Conservation (phyloP, 2,329 filamentous ascomycete species). For the Penicillium sp. region DNA sequence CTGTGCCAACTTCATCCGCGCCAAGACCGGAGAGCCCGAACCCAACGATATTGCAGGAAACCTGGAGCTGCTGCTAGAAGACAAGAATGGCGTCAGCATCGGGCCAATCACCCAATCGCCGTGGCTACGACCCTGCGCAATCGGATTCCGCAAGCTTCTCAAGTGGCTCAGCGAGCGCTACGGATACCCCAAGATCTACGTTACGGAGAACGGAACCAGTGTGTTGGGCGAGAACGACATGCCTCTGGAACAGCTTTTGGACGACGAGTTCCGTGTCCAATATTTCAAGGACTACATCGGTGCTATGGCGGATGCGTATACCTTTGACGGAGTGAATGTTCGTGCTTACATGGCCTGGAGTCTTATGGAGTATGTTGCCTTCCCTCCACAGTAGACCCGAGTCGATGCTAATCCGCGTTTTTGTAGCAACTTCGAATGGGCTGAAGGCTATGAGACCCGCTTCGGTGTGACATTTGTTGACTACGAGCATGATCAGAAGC, state of each 20-base stretch:
- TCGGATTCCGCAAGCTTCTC: conserved; percentile 75
- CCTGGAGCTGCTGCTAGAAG: conserved; percentile 69
- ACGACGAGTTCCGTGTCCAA: conserved; percentile 78
- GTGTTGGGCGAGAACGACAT: conserved; percentile 81
- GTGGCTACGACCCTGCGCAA: conserved; percentile 76
- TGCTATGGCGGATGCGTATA: conserved; percentile 72
- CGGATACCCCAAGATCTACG: conserved; percentile 73
- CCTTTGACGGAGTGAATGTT: conserved; percentile 74
- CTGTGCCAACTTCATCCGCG: conserved; percentile 82
- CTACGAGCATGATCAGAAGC: conserved; percentile 75
- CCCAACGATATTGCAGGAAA: conserved; percentile 73
- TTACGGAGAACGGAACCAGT: conserved; percentile 87
- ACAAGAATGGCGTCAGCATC: conserved; percentile 72
- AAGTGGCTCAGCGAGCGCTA: conserved; percentile 79
- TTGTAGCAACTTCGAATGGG: conserved; percentile 78
- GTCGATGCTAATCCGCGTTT: conserved; percentile 4
- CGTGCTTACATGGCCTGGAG: conserved; percentile 84
- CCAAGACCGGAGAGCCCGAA: conserved; percentile 63
- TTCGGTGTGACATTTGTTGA: conserved; percentile 85
- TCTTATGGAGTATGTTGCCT: conserved; percentile 66
- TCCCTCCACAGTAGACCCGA: background rate
- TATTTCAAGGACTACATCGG: conserved; percentile 78
- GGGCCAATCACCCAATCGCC: conserved; percentile 79
- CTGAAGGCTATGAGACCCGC: conserved; percentile 84
- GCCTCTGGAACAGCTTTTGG: conserved; percentile 66